A percentile compares a stretch with the other conserved stretches of the same genome.
Conservation (phyloP, 805 yeast genomes). For the Saturnispora kantuleensis region DNA sequence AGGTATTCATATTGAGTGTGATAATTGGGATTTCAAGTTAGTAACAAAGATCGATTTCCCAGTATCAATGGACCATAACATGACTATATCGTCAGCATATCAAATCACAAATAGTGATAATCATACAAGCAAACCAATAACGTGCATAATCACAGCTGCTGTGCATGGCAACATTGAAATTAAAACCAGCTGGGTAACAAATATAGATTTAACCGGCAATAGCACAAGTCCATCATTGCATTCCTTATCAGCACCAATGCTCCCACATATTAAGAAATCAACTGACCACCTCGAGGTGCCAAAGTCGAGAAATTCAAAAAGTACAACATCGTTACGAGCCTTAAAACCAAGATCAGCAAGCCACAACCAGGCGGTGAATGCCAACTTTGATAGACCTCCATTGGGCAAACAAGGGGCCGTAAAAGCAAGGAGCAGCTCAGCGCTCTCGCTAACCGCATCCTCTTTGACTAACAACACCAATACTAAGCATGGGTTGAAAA, state of each 20-base stretch:
- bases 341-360: conserved; percentile 4
- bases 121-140: conserved; percentile 20
- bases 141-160: conserved; percentile 16
- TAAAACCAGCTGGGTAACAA: conserved; percentile 30
- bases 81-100: conserved; percentile 20
- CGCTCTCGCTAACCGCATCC: conserved; percentile 12
- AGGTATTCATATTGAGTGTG: conserved; percentile 13
- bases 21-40: conserved; percentile 19
- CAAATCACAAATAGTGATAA: conserved; percentile 20
- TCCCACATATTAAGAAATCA: not conserved
- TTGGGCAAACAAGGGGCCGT: conserved; percentile 9
- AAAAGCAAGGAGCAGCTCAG: conserved; percentile 17
- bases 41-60: conserved; percentile 22
- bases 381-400: not conserved
- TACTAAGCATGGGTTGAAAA: conserved; percentile 28
- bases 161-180: conserved; percentile 16
- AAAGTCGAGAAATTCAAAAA: conserved; percentile 3
- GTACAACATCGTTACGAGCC: conserved; percentile 2
- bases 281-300: not conserved
- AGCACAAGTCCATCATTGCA: conserved; percentile 6
- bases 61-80: conserved; percentile 18
- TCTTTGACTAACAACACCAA: not conserved
- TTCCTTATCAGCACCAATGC: conserved; percentile 3
- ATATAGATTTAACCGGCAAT: conserved; percentile 22
- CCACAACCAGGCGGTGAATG: not conserved